Conservation (phyloP, 768 basidiomycete species). For the Mycena haematopus region DNA sequence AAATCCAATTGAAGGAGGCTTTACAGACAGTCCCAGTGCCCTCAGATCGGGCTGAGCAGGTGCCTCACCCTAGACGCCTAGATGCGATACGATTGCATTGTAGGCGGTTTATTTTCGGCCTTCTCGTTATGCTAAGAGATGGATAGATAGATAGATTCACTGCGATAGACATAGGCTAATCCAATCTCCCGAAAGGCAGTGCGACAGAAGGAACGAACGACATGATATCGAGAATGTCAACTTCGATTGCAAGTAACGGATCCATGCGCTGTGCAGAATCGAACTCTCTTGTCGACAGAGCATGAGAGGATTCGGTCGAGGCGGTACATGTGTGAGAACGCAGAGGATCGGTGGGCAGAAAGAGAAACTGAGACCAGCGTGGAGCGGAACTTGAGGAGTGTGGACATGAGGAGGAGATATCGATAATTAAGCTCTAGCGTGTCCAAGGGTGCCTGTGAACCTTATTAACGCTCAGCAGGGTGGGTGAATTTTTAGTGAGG, state of each 20-base stretch:
- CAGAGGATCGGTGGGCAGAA: neutral
- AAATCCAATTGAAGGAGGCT: too few species aligned
- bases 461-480: neutral
- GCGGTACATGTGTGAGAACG: neutral
- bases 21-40: too few species aligned
- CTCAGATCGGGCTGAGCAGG: too few species aligned
- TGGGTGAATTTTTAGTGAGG: constrained; percentile 1
- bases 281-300: neutral
- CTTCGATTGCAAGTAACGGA: neutral
- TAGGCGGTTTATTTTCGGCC: too few species aligned
- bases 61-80: too few species aligned
- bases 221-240: neutral
- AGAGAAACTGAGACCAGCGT: neutral
- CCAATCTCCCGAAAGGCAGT: neutral
- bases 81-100: too few species aligned
- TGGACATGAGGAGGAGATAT: constrained; percentile 12
- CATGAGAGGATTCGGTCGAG: neutral
- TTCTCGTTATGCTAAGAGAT: neutral
- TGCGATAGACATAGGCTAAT: neutral
- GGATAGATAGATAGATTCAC: neutral
- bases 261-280: neutral
- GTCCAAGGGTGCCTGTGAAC: constrained; percentile 13
- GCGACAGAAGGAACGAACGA: neutral
- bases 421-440: constrained; percentile 18
- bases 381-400: constrained; percentile 8